Conservation (phyloP, 495 filamentous ascomycete genomes). For the Neurospora sp. region DNA sequence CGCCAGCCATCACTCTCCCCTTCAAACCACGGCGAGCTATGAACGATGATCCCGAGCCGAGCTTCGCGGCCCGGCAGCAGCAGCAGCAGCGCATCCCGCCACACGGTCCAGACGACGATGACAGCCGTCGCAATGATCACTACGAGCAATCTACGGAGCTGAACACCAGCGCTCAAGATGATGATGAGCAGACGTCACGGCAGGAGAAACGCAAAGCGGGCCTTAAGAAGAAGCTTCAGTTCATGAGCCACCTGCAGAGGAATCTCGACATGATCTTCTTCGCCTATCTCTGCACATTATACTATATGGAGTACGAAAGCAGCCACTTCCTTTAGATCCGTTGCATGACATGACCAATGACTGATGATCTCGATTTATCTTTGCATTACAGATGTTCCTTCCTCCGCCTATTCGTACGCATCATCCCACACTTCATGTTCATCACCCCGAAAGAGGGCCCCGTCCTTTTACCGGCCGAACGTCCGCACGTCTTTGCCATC, state of each 20-base stretch:
- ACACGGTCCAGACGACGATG: slow-evolving; percentile 8
- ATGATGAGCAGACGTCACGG: background rate
- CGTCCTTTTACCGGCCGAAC: slow-evolving; percentile 50
- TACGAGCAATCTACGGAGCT: slow-evolving; percentile 9
- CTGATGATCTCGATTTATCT: background rate
- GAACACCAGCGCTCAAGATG: slow-evolving; percentile 5
- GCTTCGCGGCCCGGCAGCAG: slow-evolving; percentile 39
- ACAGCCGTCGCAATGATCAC: slow-evolving; percentile 12
- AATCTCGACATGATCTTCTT: slow-evolving; percentile 75
- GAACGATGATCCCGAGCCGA: slow-evolving; percentile 56
- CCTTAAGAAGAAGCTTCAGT: slow-evolving; percentile 47
- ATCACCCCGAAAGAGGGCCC: slow-evolving; percentile 64
- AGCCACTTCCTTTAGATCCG: background rate
- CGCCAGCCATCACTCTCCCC: background rate
- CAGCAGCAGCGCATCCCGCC: slow-evolving; percentile 19
- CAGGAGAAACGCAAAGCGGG: slow-evolving; percentile 26
- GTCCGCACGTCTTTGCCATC: slow-evolving; percentile 60
- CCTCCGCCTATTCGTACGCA: slow-evolving; percentile 57
- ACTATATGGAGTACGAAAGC: slow-evolving; percentile 79
- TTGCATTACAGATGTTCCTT: slow-evolving; percentile 58
- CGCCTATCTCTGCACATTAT: slow-evolving; percentile 67
- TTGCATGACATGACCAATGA: background rate
- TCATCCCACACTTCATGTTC: slow-evolving; percentile 60
- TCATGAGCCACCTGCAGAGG: slow-evolving; percentile 59
- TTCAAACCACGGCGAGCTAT: slow-evolving; percentile 39